Evolutionary conservation across 75 land plant species (phyloP).

Genomic region (Picea glauca): DNA sequence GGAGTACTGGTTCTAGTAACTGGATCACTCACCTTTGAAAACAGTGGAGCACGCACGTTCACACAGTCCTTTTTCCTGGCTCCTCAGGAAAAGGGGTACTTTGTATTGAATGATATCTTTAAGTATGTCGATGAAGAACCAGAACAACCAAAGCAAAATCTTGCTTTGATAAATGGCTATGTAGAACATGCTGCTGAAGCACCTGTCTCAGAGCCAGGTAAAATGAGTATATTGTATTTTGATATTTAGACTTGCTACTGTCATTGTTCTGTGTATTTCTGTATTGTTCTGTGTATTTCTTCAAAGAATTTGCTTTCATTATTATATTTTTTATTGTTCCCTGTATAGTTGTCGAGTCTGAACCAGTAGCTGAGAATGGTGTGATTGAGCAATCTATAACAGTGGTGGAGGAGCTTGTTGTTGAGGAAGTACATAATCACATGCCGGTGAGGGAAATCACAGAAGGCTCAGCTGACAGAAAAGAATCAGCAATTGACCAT

Average conservation of each 20-base stretch:
- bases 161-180: constrained; percentile 5
- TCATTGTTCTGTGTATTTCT: not conserved
- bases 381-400: not conserved
- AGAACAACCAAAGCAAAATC: not conserved
- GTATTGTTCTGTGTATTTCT: no score
- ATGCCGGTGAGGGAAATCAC: not conserved
- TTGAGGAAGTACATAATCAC: constrained; percentile 10
- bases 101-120: constrained; percentile 59
- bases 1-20: constrained; percentile 88
- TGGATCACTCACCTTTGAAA: constrained; percentile 54
- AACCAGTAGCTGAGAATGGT: constrained; percentile 7
- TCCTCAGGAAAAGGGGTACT: constrained; percentile 58
- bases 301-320: not conserved
- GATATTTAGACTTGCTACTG: not conserved
- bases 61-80: constrained; percentile 70
- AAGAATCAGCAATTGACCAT: constrained; percentile 11
- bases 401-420: constrained; percentile 5
- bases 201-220: not conserved
- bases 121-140: constrained; percentile 35
- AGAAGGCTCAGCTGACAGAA: constrained; percentile 10
- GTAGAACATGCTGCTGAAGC: constrained; percentile 10
- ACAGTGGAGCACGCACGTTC: constrained; percentile 44
- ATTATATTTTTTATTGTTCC: not conserved
- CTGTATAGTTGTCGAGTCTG: not conserved
- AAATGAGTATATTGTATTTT: not conserved